Percentiles rank a stretch among this genome's conserved stretches.
These are phyloP conservation scores for Sporisorium iseilematis-ciliati DNA, from an alignment of 1,284 basidiomycete species.

Conservation along the genomic window DNA sequence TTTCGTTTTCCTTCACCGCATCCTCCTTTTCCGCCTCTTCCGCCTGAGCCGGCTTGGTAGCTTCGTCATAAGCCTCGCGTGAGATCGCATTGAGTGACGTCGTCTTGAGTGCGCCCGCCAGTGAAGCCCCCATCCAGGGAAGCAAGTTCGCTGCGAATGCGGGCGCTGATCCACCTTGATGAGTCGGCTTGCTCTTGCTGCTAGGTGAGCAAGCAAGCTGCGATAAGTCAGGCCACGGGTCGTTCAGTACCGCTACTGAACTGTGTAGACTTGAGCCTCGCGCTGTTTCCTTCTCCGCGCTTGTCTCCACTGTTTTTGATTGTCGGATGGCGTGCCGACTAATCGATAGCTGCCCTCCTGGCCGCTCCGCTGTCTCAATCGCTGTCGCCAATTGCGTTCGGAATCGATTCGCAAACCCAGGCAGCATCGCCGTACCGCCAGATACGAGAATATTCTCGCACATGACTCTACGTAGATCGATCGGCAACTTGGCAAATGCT, in stretches of 20 bases:
- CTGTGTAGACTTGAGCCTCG: slow-evolving; percentile 6
- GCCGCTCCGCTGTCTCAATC: slow-evolving; percentile 68
- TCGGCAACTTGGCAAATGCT: slow-evolving; percentile 74
- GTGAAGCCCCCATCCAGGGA: slow-evolving; percentile 91
- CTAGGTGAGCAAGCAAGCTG: not conserved
- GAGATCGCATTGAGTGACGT: slow-evolving; percentile 38
- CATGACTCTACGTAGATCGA: slow-evolving; percentile 86
- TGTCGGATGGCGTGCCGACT: slow-evolving; percentile 16
- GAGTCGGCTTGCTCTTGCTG: slow-evolving; percentile 1
- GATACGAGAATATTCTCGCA: slow-evolving; percentile 83
- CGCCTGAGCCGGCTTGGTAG: slow-evolving; percentile 19
- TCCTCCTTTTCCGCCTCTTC: not conserved
- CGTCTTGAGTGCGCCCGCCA: slow-evolving; percentile 77
- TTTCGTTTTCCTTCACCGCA: slow-evolving; percentile 8
- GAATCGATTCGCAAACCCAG: slow-evolving; percentile 88
- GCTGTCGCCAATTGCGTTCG: slow-evolving; percentile 79
- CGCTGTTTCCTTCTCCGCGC: not conserved
- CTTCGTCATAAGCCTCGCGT: slow-evolving; percentile 45
- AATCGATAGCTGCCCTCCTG: slow-evolving; percentile 32
- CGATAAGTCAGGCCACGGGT: slow-evolving; percentile 36
- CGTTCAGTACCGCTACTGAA: slow-evolving; percentile 37
- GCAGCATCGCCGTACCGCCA: slow-evolving; percentile 90
- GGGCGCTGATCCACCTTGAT: slow-evolving; percentile 79
- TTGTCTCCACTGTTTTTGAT: not conserved
- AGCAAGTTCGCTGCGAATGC: slow-evolving; percentile 83